Base-by-base conservation (phyloP, 208 protist genomes). In the Leishmania mexicana region DNA sequence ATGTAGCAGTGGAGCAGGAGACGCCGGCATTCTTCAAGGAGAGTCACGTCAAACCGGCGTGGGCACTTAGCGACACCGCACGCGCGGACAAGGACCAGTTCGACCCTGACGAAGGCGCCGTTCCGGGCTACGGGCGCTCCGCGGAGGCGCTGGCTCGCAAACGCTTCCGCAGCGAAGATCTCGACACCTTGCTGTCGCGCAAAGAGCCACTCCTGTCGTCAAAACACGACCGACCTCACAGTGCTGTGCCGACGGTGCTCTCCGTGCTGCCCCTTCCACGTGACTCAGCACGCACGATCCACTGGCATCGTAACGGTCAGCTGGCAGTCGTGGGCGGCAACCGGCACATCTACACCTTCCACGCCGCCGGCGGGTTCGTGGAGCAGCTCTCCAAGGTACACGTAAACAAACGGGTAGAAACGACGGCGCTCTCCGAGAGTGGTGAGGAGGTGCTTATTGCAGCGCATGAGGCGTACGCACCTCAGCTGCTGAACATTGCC, bases 291-390 rank as follows among this genome's bases (percentile, higher is more conserved):
- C 88, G 88, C 40, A 91, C 87, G 24, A 78, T 97, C 5, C 87
- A 95, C 75, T 97, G 95, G 93, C 95, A 96, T 83, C 90, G 84
- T 75, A 96, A 94, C 87, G 92, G 92, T 0, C 92, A 96, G 85
- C 86, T 96, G 42, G 89, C 81, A 17, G 79, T 97, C 6, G 93
- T 97, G 1, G 92, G 89, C 24, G 93, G 93, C 58, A 94, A 92
- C 78, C 86, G 86, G 51, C 89, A 96, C 87, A 75, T 97, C 60
- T 96, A 97, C 86, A 83, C 88, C 58, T 97, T 96, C 77, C 92
- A 96, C 88, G 89, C 92, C 38, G 83, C 93, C n/a, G 95, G 95
- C 45, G 83, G 80, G 38, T 97, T 93, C 81, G 91, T 96, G 49
- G 92, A 96, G 89, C 91, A 89, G 84, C 85, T 97, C 4, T 86